phyloP scores from a whole-genome alignment of 2,329 filamentous ascomycete species.

The Aspergillus cejpii region DNA sequence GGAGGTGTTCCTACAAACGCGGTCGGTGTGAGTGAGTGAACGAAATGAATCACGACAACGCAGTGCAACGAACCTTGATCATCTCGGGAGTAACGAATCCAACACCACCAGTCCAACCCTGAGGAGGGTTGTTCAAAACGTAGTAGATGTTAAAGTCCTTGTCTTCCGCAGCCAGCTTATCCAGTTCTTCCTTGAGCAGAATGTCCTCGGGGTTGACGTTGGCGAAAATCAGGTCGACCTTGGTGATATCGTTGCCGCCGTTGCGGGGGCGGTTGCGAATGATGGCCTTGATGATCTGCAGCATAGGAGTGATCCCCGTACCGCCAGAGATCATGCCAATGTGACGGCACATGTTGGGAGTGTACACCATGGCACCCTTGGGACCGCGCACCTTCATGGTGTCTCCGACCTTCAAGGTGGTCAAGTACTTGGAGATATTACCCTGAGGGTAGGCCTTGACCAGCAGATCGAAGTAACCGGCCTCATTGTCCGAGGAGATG shows the following conservation, averaged over 20 bases:
- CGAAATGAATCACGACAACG: neutral
- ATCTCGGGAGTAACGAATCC: conserved; percentile 94
- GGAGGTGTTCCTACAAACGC: conserved; percentile 49
- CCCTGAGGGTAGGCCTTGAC: conserved; percentile 97
- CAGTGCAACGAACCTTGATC: conserved; percentile 62
- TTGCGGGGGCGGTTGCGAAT: conserved; percentile 62
- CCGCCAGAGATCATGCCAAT: conserved; percentile 98
- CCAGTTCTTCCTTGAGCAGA: conserved; percentile 84
- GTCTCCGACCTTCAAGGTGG: conserved; percentile 72
- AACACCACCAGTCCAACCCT: conserved; percentile 83
- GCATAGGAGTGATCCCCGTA: conserved; percentile 97
- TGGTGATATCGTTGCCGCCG: conserved; percentile 69
- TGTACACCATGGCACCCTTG: conserved; percentile 97
- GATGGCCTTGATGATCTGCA: conserved; percentile 90
- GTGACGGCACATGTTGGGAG: conserved; percentile 89
- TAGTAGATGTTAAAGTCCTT: conserved; percentile 82
- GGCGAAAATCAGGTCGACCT: conserved; percentile 93
- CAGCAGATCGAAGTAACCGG: conserved; percentile 89
- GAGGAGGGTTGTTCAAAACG: conserved; percentile 90
- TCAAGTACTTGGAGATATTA: conserved; percentile 93
- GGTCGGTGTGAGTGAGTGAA: neutral
- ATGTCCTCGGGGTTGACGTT: conserved; percentile 94
- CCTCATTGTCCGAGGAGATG: conserved; percentile 80
- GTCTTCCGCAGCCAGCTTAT: conserved; percentile 69
- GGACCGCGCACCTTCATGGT: conserved; percentile 86